Evolutionary conservation across 2,329 filamentous ascomycete genomes (phyloP).

Genomic region (Aspergillus viridinutans): DNA sequence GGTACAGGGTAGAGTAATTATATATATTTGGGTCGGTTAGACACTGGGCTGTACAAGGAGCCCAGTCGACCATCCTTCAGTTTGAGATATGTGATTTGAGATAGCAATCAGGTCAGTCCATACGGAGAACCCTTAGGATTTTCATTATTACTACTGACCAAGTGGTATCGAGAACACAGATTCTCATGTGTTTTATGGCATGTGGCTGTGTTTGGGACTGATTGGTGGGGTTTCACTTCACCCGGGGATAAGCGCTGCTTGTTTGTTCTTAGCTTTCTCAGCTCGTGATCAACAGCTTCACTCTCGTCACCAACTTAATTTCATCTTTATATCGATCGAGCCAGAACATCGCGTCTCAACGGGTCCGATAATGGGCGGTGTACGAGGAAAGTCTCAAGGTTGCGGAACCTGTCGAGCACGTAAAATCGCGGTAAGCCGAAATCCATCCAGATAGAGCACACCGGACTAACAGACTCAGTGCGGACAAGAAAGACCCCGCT

Average conservation of each 20-base stretch:
- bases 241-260: neutral
- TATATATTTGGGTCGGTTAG: too few species aligned
- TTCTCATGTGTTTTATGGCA: too few species aligned
- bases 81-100: too few species aligned
- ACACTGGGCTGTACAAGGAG: too few species aligned
- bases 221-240: neutral
- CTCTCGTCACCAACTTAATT: neutral
- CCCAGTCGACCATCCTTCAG: too few species aligned
- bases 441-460: too few species aligned
- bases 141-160: too few species aligned
- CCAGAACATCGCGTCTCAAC: neutral
- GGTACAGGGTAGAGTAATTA: too few species aligned
- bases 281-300: too few species aligned
- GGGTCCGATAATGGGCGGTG: neutral
- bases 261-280: neutral
- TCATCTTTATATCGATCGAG: neutral
- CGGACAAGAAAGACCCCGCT: conserved; percentile 25
- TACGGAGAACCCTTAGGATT: too few species aligned
- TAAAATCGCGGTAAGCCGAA: neutral
- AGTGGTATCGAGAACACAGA: too few species aligned
- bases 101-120: too few species aligned
- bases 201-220: neutral
- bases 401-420: neutral
- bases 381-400: neutral
- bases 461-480: conserved; percentile 15